Percentiles rank a stretch among this genome's conserved stretches.
Evolutionary conservation across 768 basidiomycete species (phyloP).

Genomic region (Collybia mongolica): DNA sequence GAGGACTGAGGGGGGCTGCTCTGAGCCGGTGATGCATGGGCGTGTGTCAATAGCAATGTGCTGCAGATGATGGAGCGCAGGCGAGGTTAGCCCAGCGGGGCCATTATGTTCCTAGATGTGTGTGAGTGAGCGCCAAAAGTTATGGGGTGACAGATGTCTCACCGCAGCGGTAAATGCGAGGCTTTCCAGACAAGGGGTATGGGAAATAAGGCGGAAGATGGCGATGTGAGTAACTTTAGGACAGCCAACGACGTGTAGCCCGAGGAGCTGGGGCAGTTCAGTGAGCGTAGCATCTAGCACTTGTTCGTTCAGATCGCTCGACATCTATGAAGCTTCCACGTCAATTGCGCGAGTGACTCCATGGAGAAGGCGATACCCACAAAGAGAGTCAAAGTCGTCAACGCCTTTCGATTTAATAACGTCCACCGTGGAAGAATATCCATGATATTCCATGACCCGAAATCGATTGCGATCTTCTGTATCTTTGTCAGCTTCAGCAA

Average conservation of each 20-base stretch:
- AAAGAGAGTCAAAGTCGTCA: slow-evolving; percentile 56
- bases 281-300: slow-evolving; percentile 47
- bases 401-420: slow-evolving; percentile 34
- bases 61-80: slow-evolving; percentile 19
- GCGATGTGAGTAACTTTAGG: slow-evolving; percentile 50
- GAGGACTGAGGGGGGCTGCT: slow-evolving; percentile 24
- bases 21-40: slow-evolving; percentile 19
- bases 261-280: slow-evolving; percentile 51
- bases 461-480: slow-evolving; percentile 49
- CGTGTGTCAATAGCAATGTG: slow-evolving; percentile 26
- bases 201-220: slow-evolving; percentile 42
- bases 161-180: slow-evolving; percentile 64
- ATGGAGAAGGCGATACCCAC: slow-evolving; percentile 36
- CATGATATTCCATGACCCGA: slow-evolving; percentile 61
- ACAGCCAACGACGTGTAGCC: slow-evolving; percentile 64
- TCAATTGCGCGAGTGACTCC: too few species aligned
- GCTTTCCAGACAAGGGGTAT: slow-evolving; percentile 56
- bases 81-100: slow-evolving; percentile 21
- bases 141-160: slow-evolving; percentile 16
- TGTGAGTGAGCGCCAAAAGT: slow-evolving; percentile 6
- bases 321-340: slow-evolving; percentile 39
- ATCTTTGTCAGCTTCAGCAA: slow-evolving; percentile 37
- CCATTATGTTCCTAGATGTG: slow-evolving; percentile 27
- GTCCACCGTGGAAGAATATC: slow-evolving; percentile 62
- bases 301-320: slow-evolving; percentile 49